phyloP scores from a whole-genome alignment of 352 stramenopile species.

The Phytophthora colocasiae region DNA sequence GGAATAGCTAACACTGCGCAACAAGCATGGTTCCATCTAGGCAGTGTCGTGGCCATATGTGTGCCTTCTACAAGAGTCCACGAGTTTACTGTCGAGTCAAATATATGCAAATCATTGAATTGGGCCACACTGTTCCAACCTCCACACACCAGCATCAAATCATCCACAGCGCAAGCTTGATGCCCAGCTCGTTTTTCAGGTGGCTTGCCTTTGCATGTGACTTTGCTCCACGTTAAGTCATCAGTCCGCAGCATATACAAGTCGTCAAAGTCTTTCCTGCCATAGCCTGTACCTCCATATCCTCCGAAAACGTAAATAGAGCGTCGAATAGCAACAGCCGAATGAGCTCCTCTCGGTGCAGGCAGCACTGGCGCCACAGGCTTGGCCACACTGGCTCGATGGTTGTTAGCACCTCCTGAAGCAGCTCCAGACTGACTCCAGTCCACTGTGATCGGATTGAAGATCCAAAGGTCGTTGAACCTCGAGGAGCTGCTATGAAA shows the following conservation, averaged over 20 bases:
- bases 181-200: conserved; percentile 94
- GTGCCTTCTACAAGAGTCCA: conserved; percentile 87
- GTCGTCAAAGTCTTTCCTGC: conserved; percentile 95
- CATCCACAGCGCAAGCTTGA: conserved; percentile 89
- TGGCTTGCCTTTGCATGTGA: conserved; percentile 85
- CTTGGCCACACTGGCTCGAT: conserved; percentile 41
- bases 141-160: conserved; percentile 94
- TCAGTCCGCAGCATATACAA: conserved; percentile 91
- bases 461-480: conserved; percentile 98
- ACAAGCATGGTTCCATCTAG: conserved; percentile 96
- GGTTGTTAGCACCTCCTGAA: neutral
- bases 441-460: conserved; percentile 94
- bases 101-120: conserved; percentile 96
- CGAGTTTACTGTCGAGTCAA: conserved; percentile 87
- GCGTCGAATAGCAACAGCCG: conserved; percentile 82
- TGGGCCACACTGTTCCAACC: conserved; percentile 95
- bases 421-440: conserved; percentile 76
- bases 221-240: conserved; percentile 85
- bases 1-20: conserved; percentile 95
- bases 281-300: conserved; percentile 94
- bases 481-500: conserved; percentile 89
- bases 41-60: conserved; percentile 76
- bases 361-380: conserved; percentile 53
- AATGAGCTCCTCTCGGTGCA: conserved; percentile 91
- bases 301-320: conserved; percentile 95